Conservation (phyloP, 768 basidiomycete species). For the Phaeotremella skinneri region DNA sequence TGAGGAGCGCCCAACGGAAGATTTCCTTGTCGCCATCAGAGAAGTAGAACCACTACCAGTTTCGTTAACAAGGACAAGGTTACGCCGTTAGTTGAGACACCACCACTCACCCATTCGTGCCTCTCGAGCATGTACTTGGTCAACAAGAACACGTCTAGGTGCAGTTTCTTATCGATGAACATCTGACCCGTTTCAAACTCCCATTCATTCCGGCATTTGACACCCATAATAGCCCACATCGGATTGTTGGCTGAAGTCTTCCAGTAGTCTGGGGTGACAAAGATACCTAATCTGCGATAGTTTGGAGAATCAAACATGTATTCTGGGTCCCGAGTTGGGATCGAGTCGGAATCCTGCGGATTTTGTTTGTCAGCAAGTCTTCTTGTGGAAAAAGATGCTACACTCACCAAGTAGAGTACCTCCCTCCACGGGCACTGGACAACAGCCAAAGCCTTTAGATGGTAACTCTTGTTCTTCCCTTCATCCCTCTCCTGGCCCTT, state of each 20-base stretch:
- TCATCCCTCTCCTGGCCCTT: conserved; percentile 41
- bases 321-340: conserved; percentile 48
- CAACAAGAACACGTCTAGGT: conserved; percentile 53
- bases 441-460: conserved; percentile 49
- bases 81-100: background rate
- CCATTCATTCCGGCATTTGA: conserved; percentile 56
- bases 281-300: conserved; percentile 52
- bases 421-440: conserved; percentile 51
- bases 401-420: conserved; percentile 53
- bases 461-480: conserved; percentile 51
- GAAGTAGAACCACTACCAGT: conserved; percentile 51
- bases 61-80: background rate
- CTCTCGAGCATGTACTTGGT: conserved; percentile 50
- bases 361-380: conserved; percentile 10
- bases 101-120: conserved; percentile 44
- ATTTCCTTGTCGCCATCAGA: conserved; percentile 55
- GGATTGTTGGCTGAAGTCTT: conserved; percentile 52
- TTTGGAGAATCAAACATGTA: conserved; percentile 53
- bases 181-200: conserved; percentile 56
- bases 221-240: conserved; percentile 54
- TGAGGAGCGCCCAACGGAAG: conserved; percentile 53
- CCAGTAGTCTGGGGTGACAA: conserved; percentile 54
- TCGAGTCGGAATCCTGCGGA: conserved; percentile 46
- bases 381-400: conserved; percentile 4
- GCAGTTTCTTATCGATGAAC: conserved; percentile 53